Evolutionary conservation across 345 rosid species (phyloP).

Genomic region (Hibiscus tridactylites): DNA sequence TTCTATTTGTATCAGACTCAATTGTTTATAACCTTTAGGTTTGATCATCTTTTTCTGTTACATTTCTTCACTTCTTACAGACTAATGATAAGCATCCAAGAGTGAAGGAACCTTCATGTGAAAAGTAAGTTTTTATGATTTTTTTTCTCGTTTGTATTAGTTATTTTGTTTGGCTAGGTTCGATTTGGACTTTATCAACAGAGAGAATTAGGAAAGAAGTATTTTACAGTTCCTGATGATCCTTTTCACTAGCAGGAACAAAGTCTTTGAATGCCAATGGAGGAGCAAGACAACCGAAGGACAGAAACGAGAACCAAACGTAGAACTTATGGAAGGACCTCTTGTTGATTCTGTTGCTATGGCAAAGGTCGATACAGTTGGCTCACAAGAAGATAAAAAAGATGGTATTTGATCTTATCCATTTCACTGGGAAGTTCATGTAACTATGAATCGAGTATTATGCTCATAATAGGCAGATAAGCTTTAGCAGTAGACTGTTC

Average conservation of each 20-base stretch:
- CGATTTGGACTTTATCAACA: not conserved
- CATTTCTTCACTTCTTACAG: conserved; percentile 14
- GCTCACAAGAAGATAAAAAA: conserved; percentile 11
- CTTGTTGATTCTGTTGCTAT: conserved; percentile 18
- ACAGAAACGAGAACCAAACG: conserved; percentile 28
- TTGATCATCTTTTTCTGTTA: not conserved
- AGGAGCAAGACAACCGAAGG: conserved; percentile 16
- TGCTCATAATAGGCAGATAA: not conserved
- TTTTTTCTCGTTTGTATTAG: conserved; percentile 1
- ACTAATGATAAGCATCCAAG: conserved; percentile 7
- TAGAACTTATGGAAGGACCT: conserved; percentile 30
- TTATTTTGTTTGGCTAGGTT: conserved; percentile 13
- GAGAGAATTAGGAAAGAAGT: not conserved
- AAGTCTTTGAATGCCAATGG: conserved; percentile 14
- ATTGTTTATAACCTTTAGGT: not conserved
- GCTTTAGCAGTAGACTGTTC: not conserved
- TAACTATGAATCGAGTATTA: not conserved
- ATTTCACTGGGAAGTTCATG: conserved; percentile 1
- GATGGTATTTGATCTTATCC: conserved; percentile 20
- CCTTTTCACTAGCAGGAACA: conserved; percentile 1
- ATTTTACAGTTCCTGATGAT: not conserved
- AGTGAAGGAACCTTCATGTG: conserved; percentile 13
- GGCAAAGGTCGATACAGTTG: conserved; percentile 6
- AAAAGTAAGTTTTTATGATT: not conserved
- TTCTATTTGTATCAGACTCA: not conserved